These are phyloP conservation scores for Intubia oerlemansii DNA, from an alignment of 2,329 filamentous ascomycete genomes.

Conservation along the genomic window DNA sequence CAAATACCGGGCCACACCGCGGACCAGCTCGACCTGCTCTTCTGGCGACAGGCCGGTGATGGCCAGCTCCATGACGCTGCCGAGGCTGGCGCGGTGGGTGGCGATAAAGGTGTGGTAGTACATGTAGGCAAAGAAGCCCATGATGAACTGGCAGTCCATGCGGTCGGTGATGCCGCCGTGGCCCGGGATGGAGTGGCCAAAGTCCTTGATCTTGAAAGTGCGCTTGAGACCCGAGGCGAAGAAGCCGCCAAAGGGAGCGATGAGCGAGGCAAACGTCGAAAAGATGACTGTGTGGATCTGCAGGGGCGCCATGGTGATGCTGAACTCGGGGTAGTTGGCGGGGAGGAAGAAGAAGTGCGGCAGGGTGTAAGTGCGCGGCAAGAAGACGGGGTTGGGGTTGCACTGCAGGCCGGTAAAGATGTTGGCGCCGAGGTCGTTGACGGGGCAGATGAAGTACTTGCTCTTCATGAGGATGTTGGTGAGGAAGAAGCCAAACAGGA, in stretches of 20 bases:
- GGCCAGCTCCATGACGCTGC: constrained; percentile 71
- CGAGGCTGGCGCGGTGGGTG: constrained; percentile 64
- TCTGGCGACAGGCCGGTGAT: constrained; percentile 75
- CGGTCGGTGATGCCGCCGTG: constrained; percentile 96
- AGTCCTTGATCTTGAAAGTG: constrained; percentile 99
- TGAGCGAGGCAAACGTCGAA: constrained; percentile 84
- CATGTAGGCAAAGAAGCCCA: constrained; percentile 97
- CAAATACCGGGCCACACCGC: constrained; percentile 39
- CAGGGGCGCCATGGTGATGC: constrained; percentile 63
- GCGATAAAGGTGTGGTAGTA: constrained; percentile 98
- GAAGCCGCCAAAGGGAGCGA: constrained; percentile 94
- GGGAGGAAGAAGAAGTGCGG: constrained; percentile 52
- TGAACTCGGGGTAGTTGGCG: constrained; percentile 29
- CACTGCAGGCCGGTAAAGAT: constrained; percentile 80
- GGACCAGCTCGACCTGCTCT: constrained; percentile 70
- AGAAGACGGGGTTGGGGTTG: constrained; percentile 78
- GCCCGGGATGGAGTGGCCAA: constrained; percentile 91
- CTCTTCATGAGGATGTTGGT: constrained; percentile 73
- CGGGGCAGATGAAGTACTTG: constrained; percentile 96
- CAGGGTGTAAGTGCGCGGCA: constrained; percentile 52
- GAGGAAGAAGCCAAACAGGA: constrained; percentile 63
- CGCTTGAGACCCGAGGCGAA: constrained; percentile 95
- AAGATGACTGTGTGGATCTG: constrained; percentile 84
- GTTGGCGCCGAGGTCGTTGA: constrained; percentile 85
- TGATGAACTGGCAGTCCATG: constrained; percentile 99